Evolutionary conservation across 2,329 filamentous ascomycete genomes (phyloP).

Genomic region (Colletotrichum sp.): DNA sequence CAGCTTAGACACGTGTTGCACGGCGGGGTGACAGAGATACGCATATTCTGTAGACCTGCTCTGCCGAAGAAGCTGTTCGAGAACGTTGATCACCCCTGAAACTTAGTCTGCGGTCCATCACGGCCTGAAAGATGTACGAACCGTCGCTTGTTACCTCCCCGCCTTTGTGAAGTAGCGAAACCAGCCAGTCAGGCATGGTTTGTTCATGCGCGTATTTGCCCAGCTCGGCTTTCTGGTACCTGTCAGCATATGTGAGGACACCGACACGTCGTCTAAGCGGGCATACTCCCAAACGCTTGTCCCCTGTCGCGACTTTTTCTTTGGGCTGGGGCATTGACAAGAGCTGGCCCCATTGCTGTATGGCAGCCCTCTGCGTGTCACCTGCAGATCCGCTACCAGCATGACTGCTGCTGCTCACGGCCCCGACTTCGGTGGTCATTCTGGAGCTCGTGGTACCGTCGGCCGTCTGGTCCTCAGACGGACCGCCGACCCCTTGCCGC

Average conservation of each 20-base stretch:
- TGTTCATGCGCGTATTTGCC: constrained; percentile 77
- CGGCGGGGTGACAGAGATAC: constrained; percentile 79
- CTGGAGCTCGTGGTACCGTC: background rate
- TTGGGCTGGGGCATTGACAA: constrained; percentile 12
- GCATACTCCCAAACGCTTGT: constrained; percentile 14
- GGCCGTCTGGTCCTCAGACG: background rate
- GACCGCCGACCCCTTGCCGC: background rate
- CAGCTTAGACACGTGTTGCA: constrained; percentile 83
- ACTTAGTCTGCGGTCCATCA: constrained; percentile 33
- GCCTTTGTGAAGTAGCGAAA: constrained; percentile 64
- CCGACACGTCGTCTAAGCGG: background rate
- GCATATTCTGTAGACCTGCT: constrained; percentile 70
- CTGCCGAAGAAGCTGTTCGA: constrained; percentile 68
- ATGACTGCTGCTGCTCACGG: background rate
- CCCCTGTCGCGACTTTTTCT: background rate
- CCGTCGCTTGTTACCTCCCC: constrained; percentile 61
- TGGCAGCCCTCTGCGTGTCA: constrained; percentile 23
- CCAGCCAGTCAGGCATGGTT: constrained; percentile 75
- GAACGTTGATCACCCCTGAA: constrained; percentile 63
- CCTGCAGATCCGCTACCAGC: background rate
- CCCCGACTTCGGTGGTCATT: background rate
- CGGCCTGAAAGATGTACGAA: constrained; percentile 26
- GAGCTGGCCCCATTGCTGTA: constrained; percentile 34
- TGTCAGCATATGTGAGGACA: background rate
- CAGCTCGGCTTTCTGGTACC: constrained; percentile 62